Base-by-base conservation (phyloP, 768 basidiomycete species). In the Sporobolomyces pararoseus region DNA sequence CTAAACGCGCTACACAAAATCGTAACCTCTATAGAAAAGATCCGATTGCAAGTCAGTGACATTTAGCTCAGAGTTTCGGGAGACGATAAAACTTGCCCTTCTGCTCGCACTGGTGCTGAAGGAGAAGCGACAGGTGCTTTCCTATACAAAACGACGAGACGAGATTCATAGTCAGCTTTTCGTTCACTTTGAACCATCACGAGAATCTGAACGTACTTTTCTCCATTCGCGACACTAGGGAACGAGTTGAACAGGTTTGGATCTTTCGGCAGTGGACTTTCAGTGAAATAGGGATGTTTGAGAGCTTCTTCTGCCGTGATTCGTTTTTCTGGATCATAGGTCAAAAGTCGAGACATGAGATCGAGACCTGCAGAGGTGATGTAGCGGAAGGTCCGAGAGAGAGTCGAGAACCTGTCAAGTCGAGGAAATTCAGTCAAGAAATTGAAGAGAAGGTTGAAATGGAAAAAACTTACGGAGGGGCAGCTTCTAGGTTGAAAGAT, bases 161-260 rank as follows among this genome's bases (percentile, higher is more conserved):
- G 37, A 37, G 50, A 63, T 25, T 7, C 23, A 27, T 12, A 35
- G 14, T 19, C 7, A 13, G 9, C n/a, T 10, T 13, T 13, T 7
- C 32, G 37, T 21, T 13, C 46, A 46, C 42, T 42, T 31, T 25
- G n/a, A n/a, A 16, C 37, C 7, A 2, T 25, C 4, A 14, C 9
- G 31, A 39, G 10, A 4, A 25, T 3, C 2, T 21, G 32, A 19
- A 53, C 68, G 47, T n/a, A 69, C 91, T 88, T 91, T 82, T 99
- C 96, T 44, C 96, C 96, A 23, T 94, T 95, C 29, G 96, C 96
- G 31, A 89, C 86, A 44, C 91, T 94, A 35, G 96, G 96, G 80
- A 98, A 99, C 3, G 91, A 94, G 2, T 89, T 86, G 80, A 99
- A 98, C 67, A 98, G 81, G 77, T 95, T 92, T 21, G 92, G 90